Evolutionary conservation across 2,329 filamentous ascomycete species (phyloP), one percentile per base, ranked within the genome.

Genomic region (Mycocentrospora acerina): DNA sequence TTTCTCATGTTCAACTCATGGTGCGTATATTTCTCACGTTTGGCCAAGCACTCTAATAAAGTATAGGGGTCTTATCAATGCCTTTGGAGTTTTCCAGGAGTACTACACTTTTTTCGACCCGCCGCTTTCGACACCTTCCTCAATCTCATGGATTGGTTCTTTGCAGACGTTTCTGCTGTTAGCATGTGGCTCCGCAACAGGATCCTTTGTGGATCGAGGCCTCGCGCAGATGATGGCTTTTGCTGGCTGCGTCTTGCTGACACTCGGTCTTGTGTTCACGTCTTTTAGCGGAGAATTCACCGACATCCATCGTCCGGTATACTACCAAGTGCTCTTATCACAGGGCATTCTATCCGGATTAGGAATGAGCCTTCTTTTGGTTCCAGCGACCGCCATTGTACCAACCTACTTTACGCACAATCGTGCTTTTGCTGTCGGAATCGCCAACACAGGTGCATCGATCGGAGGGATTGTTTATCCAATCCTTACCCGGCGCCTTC

Each of bases 401-500:
- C 42, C 50, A 2, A 49, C 44, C 2, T 51, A 51, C 25, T 29
- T 70, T 67, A 78, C 81, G 69, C 70, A 78, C 4, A 75, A 73
- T 32, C 70, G 67, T 16, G 71, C 79, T 15, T 76, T 85, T 36
- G 75, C 71, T 10, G 67, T 71, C 27, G 74, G 73, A 1, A 56
- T 76, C 7, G 70, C 70, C 2, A 67, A 69, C 0, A 63, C 67
- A 0, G 75, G 74, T 1, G 68, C 71, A 27, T 66, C 68, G 12
- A 24, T 59, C 35, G 72, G 72, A 16, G 72, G 72, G 3, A 59
- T 75, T 13, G 60, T 76, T 19, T 75, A 73, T 40, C 72, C 73
- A 0, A 72, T 76, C 34, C 59, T 74, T 7, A 72, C 82, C 44
- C 70, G 78, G 42, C 71, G 76, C 36, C 62, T 83, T 18, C 68